Evolutionary conservation across 148 eudicot genomes (phyloP), one percentile per base, ranked within the genome.

Genomic region (Amaranthus cruentus): DNA sequence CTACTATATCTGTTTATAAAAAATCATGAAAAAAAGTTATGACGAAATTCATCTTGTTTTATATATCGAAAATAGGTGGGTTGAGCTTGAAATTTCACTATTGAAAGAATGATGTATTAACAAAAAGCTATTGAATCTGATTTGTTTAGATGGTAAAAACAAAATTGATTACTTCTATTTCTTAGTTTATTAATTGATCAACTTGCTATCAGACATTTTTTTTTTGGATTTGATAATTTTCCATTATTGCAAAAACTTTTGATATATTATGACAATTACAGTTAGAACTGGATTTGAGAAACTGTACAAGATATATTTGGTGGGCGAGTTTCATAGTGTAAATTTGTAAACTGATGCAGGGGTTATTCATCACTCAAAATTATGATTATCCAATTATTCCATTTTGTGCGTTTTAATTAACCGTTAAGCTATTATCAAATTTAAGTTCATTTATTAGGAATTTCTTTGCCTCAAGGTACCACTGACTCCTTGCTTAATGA

Each of bases 401-500:
- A 6, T 64, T 52, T 21, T 67, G 7, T 28, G 62, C 18, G n/a
- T 53, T 68, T 28, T 48, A 47, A 13, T n/a, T 47, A 4, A 52
- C 6, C 18, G 6, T 8, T 49, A 11, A 49, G 42, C 4, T 72
- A 49, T 58, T 38, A 72, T 57, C 52, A 48, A 71, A 44, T 53
- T 42, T 9, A 5, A 55, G 9, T 55, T 53, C 55, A 18, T 18
- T 47, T 47, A 54, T 28, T 43, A 3, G 44, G 44, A 9, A 51
- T 74, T 53, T 55, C 53, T 56, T 66, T 65, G 54, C 59, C 55
- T 61, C 69, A 47, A 77, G 78, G 69, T 70, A 73, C 66, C 71
- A 69, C 85, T 85, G 81, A 81, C 84, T 83, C 73, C 71, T 80
- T 63, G 73, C 81, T 82, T 85, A 77, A 76, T 83, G 85, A 84